A percentile compares a stretch with the other conserved stretches of the same genome.
Conservation (phyloP, 2,329 filamentous ascomycete genomes). For the Neofusicoccum laricinum region DNA sequence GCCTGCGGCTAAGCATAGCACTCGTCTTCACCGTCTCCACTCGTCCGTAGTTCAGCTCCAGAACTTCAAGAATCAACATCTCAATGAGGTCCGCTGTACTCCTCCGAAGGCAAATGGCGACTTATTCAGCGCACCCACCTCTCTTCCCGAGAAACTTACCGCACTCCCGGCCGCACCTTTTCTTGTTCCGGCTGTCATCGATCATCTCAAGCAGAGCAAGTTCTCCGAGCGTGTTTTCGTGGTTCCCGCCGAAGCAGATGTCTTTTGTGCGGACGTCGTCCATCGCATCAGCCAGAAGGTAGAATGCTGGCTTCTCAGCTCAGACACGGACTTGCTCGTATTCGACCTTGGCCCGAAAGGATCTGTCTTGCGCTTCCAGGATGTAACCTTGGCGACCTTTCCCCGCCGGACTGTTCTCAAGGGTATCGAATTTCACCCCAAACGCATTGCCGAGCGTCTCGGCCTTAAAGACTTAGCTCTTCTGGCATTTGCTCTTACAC, state of each 20-base stretch:
- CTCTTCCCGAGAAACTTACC: conserved; percentile 22
- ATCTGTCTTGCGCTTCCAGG: conserved; percentile 65
- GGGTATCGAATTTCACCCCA: conserved; percentile 38
- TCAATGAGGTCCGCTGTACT: conserved; percentile 23
- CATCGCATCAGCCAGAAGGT: conserved; percentile 55
- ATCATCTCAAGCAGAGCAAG: conserved; percentile 56
- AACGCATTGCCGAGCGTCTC: conserved; percentile 45
- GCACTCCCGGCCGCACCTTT: conserved; percentile 60
- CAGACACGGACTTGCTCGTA: conserved; percentile 83
- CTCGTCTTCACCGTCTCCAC: conserved; percentile 61
- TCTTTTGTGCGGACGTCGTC: conserved; percentile 69
- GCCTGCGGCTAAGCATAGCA: conserved; percentile 62
- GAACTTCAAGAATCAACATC: conserved; percentile 37
- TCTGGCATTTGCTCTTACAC: conserved; percentile 40
- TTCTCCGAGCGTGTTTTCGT: conserved; percentile 50
- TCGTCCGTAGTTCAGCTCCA: conserved; percentile 56
- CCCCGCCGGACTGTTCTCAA: conserved; percentile 28
- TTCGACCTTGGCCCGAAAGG: conserved; percentile 65
- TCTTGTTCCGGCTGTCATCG: conserved; percentile 73
- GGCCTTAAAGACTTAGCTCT: conserved; percentile 38
- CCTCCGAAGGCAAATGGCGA: conserved; percentile 22
- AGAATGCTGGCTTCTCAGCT: conserved; percentile 57
- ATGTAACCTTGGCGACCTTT: conserved; percentile 57
- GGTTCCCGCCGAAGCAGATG: conserved; percentile 82
- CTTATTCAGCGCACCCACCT: conserved; percentile 21